Conservation (phyloP, 345 rosid species). For the Eucalyptus marginata region DNA sequence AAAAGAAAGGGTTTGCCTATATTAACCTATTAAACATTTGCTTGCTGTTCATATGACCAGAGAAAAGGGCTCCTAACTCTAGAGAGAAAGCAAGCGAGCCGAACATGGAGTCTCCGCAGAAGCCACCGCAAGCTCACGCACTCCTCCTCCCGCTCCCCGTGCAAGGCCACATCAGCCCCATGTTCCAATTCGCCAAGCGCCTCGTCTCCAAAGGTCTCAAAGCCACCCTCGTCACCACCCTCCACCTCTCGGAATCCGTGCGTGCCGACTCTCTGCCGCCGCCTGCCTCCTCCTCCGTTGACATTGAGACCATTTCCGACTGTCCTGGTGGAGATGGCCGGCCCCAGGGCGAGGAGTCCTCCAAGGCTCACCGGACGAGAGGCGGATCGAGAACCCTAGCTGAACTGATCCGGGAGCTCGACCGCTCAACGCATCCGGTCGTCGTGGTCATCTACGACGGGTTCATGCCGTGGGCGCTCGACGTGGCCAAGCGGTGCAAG, state of each 20-base stretch:
- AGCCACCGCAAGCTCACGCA: constrained; percentile 1
- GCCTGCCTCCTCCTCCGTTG: background rate
- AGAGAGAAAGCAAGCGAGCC: background rate
- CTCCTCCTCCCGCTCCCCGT: constrained; percentile 12
- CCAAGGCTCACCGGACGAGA: background rate
- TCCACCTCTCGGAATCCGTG: background rate
- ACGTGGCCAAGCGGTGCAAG: constrained; percentile 18
- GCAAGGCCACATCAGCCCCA: constrained; percentile 28
- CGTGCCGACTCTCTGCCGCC: background rate
- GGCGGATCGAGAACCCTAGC: constrained; percentile 9
- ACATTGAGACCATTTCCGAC: constrained; percentile 20
- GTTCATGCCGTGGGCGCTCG: constrained; percentile 22
- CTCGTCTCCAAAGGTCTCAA: constrained; percentile 10
- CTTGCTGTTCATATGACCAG: background rate
- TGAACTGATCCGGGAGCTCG: background rate
- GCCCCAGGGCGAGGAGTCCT: background rate
- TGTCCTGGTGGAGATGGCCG: constrained; percentile 10
- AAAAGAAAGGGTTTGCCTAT: background rate
- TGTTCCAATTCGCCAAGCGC: constrained; percentile 24
- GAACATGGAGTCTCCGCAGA: background rate
- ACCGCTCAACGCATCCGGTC: background rate
- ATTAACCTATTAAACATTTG: background rate
- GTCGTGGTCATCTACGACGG: constrained; percentile 10
- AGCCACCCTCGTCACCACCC: constrained; percentile 7
- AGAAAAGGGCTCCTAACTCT: background rate